Percentiles rank a stretch among this genome's conserved stretches.
Conservation (phyloP, 257 asterid genomes). For the Solanum pennellii region DNA sequence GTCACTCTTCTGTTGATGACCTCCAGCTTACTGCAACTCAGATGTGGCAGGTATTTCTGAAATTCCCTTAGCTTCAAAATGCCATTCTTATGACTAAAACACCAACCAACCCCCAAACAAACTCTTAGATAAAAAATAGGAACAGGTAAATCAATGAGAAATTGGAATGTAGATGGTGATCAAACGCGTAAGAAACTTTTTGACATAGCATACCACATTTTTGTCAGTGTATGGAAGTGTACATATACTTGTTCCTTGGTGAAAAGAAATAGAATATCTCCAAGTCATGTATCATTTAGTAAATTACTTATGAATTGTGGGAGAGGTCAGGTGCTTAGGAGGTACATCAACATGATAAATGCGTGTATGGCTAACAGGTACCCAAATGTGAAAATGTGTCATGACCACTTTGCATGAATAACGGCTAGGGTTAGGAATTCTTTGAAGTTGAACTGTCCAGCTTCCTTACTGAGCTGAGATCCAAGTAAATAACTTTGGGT, state of each 20-base stretch:
- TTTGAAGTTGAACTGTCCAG: background rate
- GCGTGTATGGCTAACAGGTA: background rate
- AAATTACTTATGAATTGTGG: background rate
- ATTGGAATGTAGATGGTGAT: background rate
- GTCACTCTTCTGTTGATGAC: slow-evolving; percentile 23
- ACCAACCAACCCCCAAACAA: background rate
- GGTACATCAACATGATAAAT: background rate
- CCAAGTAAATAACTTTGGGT: background rate
- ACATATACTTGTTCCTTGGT: background rate
- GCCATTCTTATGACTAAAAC: slow-evolving; percentile 13
- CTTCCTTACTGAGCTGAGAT: background rate
- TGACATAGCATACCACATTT: background rate
- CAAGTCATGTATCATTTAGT: background rate
- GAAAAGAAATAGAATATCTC: background rate
- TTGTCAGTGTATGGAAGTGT: background rate
- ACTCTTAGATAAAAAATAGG: background rate
- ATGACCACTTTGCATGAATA: background rate
- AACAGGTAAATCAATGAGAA: background rate
- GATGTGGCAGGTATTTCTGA: slow-evolving; percentile 38
- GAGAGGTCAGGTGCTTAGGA: background rate
- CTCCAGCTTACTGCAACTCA: slow-evolving; percentile 21
- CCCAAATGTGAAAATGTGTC: background rate
- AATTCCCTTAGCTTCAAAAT: background rate
- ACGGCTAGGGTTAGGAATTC: background rate
- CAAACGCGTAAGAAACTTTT: background rate